Evolutionary conservation across 306 rosid species (phyloP).

Genomic region (Cucumis hystrix): DNA sequence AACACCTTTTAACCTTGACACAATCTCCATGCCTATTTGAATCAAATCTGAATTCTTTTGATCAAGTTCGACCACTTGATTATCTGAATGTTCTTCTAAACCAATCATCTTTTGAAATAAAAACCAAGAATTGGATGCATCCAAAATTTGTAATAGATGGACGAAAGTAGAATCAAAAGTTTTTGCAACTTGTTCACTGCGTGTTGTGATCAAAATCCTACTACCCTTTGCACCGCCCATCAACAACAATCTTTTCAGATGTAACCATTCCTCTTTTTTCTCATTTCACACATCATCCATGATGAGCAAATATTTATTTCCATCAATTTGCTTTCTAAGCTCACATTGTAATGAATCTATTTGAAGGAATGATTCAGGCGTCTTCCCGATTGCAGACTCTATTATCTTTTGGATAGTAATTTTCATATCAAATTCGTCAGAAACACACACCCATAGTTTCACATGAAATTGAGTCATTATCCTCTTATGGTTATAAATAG

Average conservation of each 20-base stretch:
- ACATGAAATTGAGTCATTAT: neutral
- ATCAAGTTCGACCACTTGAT: neutral
- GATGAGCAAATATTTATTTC: too few species aligned
- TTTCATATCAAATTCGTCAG: neutral
- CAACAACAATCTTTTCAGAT: neutral
- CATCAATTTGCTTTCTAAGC: too few species aligned
- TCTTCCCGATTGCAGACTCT: accelerated
- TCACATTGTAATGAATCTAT: neutral
- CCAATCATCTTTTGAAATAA: neutral
- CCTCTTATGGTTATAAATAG: neutral
- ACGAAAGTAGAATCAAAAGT: neutral
- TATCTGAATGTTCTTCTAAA: too few species aligned
- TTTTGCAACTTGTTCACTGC: neutral
- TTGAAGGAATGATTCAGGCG: neutral
- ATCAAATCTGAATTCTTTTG: neutral
- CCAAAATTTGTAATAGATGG: neutral
- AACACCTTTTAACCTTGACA: too few species aligned
- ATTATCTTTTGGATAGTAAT: neutral
- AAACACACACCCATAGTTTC: constrained; percentile 14
- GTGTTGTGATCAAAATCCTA: neutral
- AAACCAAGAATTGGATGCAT: neutral
- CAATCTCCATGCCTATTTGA: too few species aligned
- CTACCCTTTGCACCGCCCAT: too few species aligned
- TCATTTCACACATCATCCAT: neutral
- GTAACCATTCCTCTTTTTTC: neutral